phyloP scores from a whole-genome alignment of 2,329 filamentous ascomycete species.

The Aotearoamyces nothofagi region DNA sequence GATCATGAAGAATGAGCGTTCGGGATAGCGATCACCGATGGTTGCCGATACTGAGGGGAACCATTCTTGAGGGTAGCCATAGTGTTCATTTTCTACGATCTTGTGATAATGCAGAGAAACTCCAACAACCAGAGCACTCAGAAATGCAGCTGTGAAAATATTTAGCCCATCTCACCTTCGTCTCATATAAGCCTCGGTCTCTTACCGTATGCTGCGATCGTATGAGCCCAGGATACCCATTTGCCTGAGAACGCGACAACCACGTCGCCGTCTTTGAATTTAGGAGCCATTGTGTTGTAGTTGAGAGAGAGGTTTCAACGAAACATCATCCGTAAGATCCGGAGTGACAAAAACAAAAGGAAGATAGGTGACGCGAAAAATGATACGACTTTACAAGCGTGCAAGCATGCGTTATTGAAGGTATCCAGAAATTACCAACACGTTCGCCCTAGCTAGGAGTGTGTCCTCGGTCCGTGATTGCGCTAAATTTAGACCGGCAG shows the following conservation, averaged over 20 bases:
- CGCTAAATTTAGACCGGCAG: no score
- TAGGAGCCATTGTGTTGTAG: conserved; percentile 28
- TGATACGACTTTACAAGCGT: no score
- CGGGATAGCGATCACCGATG: conserved; percentile 93
- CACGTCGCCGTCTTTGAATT: conserved; percentile 48
- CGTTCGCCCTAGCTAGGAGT: no score
- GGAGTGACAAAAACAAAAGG: no score
- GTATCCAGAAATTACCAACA: no score
- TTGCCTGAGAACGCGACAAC: conserved; percentile 60
- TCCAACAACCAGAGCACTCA: conserved; percentile 74
- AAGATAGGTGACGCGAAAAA: no score
- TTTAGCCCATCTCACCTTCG: conserved; percentile 1
- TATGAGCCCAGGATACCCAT: conserved; percentile 87
- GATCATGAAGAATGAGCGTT: conserved; percentile 91
- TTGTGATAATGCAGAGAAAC: conserved; percentile 80
- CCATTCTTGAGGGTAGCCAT: conserved; percentile 89
- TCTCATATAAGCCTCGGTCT: no score
- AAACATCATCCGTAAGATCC: no score
- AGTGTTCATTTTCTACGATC: conserved; percentile 95
- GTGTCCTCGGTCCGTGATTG: no score
- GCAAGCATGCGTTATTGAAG: no score
- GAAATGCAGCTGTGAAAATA: conserved; percentile 50
- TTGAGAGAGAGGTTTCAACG: no score
- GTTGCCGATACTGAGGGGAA: conserved; percentile 93
- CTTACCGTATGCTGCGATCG: conserved; percentile 64